Base-by-base conservation (phyloP, 768 basidiomycete genomes). In the Amanita brunnescens region DNA sequence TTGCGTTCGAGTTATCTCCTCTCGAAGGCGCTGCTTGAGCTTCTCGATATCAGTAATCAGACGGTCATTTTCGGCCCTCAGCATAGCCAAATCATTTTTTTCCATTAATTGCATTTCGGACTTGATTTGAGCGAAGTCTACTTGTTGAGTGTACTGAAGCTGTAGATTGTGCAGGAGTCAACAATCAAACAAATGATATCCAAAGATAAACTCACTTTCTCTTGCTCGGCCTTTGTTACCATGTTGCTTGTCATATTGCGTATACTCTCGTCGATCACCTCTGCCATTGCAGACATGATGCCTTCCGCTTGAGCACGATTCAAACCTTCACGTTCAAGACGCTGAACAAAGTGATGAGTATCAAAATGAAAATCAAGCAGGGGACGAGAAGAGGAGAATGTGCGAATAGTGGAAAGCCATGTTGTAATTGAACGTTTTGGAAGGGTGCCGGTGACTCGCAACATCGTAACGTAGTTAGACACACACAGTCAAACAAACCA, bases 21-120 rank as follows among this genome's bases (percentile, higher is more conserved):
- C 91, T 24, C 92, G 77, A 8, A 99, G 71, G 5, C 91, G 80
- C 65, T 93, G 91, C 71, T 97, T 96, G 38, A 99, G 76, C 69
- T 91, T 91, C 72, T 96, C 91, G 52, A 97, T 83, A 62, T 98
- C 96, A 21, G 80, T 73, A 52, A 88, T 74, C 29, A 99, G 75
- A n/a, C 95, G 80, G 64, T 98, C 96, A 59, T 90, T 97, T 75
- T 97, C 95, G 18, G 91, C 86, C 68, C 93, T 95, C 70, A 98
- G 83, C 78, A 89, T 85, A 21, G 91, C 83, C 30, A 96, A 76
- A 62, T 99, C 95, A 58, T 97, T 96, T 78, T 92, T 93, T 73
- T 95, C 93, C 76, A 89, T 91, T 33, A 98, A 73, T 67, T 97
- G 90, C 24, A 99, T 77, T 66, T 96, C 95, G 18, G 92, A 94